Evolutionary conservation across 2,329 filamentous ascomycete species (phyloP), one percentile per base, ranked within the genome.

Genomic region (Emmonsia crescens): DNA sequence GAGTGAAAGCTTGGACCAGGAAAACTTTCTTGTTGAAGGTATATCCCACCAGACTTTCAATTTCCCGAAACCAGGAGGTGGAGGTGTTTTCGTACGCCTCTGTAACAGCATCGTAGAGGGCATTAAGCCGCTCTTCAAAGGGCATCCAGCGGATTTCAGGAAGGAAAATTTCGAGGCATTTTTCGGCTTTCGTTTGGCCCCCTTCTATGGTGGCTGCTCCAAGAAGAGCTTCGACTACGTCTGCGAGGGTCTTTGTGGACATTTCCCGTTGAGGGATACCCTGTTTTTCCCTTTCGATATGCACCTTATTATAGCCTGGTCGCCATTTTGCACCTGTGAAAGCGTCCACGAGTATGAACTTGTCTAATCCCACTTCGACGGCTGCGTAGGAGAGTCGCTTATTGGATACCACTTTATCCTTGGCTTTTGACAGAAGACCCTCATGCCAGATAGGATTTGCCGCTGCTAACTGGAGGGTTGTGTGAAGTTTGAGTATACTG

Each of bases 221-320:
- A 24, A 96, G 87, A 0, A 96, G 78, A 0, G 92, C 84, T 71
- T 97, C 93, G 0, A 96, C 82, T 0, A 96, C 86, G 68, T 97
- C 93, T 3, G 93, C 93, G 8, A 96, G 81, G 0, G 84, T 84
- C 71, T 97, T 97, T 1, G 85, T 88, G 0, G 89, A 88, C 38
- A 91, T 70, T 16, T 71, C 68, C 5, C 79, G 74, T 9, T 42
- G 29, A 33, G 60, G 55, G 21, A 58, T 40, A 60, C 62, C 60
- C 57, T 62, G 36, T 16, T 60, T 52, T 60, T 63, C 69, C 31
- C 57, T 40, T 4, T 68, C 61, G n/a, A 78, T 63, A 1, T 78
- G 68, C 21, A 82, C 75, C 1, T 75, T 73, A 5, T 83, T 76
- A 64, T 89, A 88, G 0, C 82, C 74, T 0, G 89, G 87, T 1